These are phyloP conservation scores for Oryza meyeriana DNA, from an alignment of 176 grass and related monocot species.

Conservation along the genomic window DNA sequence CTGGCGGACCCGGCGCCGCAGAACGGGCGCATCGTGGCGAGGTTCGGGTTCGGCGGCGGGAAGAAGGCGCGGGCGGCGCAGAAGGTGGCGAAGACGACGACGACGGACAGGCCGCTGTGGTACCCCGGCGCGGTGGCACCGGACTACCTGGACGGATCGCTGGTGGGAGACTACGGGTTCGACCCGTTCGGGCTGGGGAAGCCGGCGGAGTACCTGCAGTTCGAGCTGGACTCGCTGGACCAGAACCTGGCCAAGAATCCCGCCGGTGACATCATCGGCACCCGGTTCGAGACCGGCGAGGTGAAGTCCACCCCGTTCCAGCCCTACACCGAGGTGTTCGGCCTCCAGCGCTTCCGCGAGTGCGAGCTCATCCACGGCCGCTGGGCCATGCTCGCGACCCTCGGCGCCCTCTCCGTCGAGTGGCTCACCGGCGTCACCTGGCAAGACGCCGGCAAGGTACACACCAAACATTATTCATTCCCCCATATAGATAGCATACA, in stretches of 20 bases:
- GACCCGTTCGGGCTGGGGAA: constrained; percentile 92
- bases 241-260: constrained; percentile 91
- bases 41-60: constrained; percentile 51
- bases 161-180: constrained; percentile 91
- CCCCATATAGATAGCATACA: no score
- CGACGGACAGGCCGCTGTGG: constrained; percentile 79
- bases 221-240: constrained; percentile 86
- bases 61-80: constrained; percentile 54
- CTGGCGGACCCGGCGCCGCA: constrained; percentile 44
- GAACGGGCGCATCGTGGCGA: constrained; percentile 68
- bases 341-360: constrained; percentile 95
- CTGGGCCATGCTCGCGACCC: constrained; percentile 98
- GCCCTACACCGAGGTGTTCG: constrained; percentile 95
- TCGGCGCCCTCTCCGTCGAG: constrained; percentile 89
- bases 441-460: constrained; percentile 99
- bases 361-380: constrained; percentile 98
- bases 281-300: constrained; percentile 69
- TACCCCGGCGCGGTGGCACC: constrained; percentile 76
- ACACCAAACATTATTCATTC: not conserved
- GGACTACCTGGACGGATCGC: constrained; percentile 79
- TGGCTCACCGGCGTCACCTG: constrained; percentile 97
- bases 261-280: constrained; percentile 74
- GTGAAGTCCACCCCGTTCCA: constrained; percentile 83
- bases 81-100: constrained; percentile 33
- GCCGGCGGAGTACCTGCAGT: constrained; percentile 97